Evolutionary conservation across 805 yeast species (phyloP).

Genomic region (Cyberlindnera sargentensis): DNA sequence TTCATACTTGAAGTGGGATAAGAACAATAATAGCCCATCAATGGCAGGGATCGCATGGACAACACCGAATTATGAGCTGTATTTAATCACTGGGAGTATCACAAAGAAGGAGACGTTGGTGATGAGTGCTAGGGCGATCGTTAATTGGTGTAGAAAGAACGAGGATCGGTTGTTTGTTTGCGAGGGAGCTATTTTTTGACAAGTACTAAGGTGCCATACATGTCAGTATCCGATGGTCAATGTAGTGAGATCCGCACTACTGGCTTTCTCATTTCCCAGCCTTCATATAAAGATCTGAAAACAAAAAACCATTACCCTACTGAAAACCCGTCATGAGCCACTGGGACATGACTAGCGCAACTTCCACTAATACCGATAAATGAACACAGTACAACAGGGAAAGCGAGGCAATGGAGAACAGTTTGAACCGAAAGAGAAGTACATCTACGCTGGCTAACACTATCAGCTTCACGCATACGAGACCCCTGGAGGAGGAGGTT

Average conservation of each 20-base stretch:
- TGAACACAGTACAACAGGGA: too few species aligned
- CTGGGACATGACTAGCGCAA: too few species aligned
- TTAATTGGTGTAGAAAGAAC: conserved; percentile 70
- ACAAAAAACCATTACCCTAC: too few species aligned
- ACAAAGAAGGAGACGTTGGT: conserved; percentile 52
- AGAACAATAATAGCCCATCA: conserved; percentile 1
- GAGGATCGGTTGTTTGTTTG: conserved; percentile 66
- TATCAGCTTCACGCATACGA: conserved; percentile 22
- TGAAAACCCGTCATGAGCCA: too few species aligned
- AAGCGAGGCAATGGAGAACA: conserved; percentile 1
- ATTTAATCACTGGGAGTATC: conserved; percentile 51
- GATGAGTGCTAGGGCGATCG: conserved; percentile 53
- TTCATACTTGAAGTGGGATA: conserved; percentile 38
- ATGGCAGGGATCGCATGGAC: conserved; percentile 45
- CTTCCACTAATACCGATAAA: too few species aligned
- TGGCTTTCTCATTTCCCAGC: too few species aligned
- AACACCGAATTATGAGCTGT: conserved; percentile 56
- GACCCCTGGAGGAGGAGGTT: conserved; percentile 3
- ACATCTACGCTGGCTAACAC: conserved; percentile 23
- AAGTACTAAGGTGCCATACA: too few species aligned
- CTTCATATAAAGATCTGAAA: too few species aligned
- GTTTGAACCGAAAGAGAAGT: conserved; percentile 16
- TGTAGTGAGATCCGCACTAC: too few species aligned
- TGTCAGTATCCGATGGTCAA: too few species aligned
- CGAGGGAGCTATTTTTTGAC: conserved; percentile 60